Evolutionary conservation across 805 yeast genomes (phyloP).

Genomic region (Lachancea lanzarotensis): DNA sequence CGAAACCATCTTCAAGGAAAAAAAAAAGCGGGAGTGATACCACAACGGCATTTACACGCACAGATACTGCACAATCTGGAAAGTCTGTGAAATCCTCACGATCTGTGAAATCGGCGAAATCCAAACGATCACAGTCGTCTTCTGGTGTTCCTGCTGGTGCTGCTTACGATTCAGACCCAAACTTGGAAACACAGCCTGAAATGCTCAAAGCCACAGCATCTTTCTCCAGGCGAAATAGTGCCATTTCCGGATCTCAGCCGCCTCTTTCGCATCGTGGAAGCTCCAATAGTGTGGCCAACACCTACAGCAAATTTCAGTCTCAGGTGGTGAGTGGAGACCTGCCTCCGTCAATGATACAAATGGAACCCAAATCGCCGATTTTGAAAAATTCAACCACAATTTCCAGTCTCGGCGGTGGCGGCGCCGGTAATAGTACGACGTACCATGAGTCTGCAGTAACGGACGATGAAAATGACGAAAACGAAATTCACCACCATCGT

Average conservation of each 20-base stretch:
- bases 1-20: conserved; percentile 32
- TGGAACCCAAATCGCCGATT: conserved; percentile 70
- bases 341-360: conserved; percentile 64
- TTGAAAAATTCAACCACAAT: conserved; percentile 36
- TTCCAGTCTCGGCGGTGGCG: conserved; percentile 3
- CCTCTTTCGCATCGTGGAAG: conserved; percentile 11
- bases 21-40: conserved; percentile 8
- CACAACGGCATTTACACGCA: conserved; percentile 43
- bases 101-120: conserved; percentile 33
- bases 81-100: conserved; percentile 43
- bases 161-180: background rate
- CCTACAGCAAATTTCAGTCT: background rate
- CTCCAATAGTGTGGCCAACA: conserved; percentile 2
- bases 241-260: conserved; percentile 3
- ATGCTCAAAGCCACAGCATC: conserved; percentile 4
- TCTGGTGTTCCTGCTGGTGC: background rate
- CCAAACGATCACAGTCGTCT: conserved; percentile 12
- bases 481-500: conserved; percentile 12
- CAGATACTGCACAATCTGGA: conserved; percentile 48
- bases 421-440: conserved; percentile 9
- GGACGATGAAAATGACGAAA: conserved; percentile 27
- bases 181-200: background rate
- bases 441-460: conserved; percentile 29
- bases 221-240: conserved; percentile 6
- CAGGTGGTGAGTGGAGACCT: conserved; percentile 31